Evolutionary conservation across 2,329 filamentous ascomycete species (phyloP).

Genomic region (Metarhizium sp.): DNA sequence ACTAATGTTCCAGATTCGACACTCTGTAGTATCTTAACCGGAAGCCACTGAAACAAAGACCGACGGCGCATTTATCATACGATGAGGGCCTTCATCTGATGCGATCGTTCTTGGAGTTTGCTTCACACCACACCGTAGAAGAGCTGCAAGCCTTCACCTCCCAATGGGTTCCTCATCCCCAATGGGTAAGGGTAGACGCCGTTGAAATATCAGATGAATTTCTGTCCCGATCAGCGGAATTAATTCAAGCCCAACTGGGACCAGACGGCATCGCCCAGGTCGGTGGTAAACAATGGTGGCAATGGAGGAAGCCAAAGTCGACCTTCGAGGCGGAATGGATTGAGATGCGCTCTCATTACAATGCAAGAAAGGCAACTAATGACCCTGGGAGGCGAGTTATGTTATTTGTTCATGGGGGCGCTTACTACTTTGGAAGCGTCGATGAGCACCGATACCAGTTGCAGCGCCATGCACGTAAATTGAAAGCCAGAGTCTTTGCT

Average conservation of each 20-base stretch:
- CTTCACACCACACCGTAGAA: slow-evolving; percentile 84
- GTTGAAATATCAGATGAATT: slow-evolving; percentile 55
- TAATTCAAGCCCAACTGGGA: slow-evolving; percentile 67
- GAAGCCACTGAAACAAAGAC: slow-evolving; percentile 64
- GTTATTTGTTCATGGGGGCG: slow-evolving; percentile 89
- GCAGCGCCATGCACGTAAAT: slow-evolving; percentile 87
- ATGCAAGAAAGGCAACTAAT: slow-evolving; percentile 54
- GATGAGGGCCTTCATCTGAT: slow-evolving; percentile 86
- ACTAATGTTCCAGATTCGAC: background rate
- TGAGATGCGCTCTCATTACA: slow-evolving; percentile 73
- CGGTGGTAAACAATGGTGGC: slow-evolving; percentile 82
- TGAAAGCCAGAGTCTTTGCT: slow-evolving; percentile 83
- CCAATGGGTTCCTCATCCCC: slow-evolving; percentile 83
- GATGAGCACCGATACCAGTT: slow-evolving; percentile 98
- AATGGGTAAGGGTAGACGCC: slow-evolving; percentile 75
- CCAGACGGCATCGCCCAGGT: slow-evolving; percentile 62
- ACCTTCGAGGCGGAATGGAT: slow-evolving; percentile 84
- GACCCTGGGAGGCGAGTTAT: slow-evolving; percentile 66
- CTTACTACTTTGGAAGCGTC: slow-evolving; percentile 91
- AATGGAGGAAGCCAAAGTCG: slow-evolving; percentile 63
- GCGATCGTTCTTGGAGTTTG: slow-evolving; percentile 74
- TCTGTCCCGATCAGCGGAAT: slow-evolving; percentile 54
- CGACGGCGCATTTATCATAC: slow-evolving; percentile 86
- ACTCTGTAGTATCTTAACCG: slow-evolving; percentile 66
- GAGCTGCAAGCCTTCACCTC: slow-evolving; percentile 85